A percentile compares a stretch with the other conserved stretches of the same genome.
Conservation (phyloP, 345 rosid genomes). For the Noccaea bulbosa region DNA sequence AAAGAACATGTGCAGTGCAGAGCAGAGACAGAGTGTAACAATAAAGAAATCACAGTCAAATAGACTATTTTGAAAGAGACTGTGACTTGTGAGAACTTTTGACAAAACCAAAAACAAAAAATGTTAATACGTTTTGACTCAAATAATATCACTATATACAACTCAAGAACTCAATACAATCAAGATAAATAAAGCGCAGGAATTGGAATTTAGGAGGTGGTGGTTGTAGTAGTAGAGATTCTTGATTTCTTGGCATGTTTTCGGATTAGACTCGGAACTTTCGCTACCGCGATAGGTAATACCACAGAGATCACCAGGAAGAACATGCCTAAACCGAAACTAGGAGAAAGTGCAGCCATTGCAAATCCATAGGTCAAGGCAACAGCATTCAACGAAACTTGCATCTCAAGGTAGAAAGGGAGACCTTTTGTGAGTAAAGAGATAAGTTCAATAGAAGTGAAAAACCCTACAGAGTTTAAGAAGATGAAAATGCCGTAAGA, state of each 20-base stretch:
- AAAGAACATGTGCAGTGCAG: slow-evolving; percentile 48
- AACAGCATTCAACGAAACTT: slow-evolving; percentile 38
- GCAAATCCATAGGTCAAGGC: slow-evolving; percentile 44
- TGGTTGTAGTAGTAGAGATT: slow-evolving; percentile 28
- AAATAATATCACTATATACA: background rate
- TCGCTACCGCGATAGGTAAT: slow-evolving; percentile 25
- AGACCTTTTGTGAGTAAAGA: slow-evolving; percentile 34
- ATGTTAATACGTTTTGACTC: background rate
- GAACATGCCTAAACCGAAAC: slow-evolving; percentile 28
- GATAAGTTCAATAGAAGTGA: slow-evolving; percentile 35
- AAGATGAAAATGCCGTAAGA: slow-evolving; percentile 40
- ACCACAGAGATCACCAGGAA: slow-evolving; percentile 20
- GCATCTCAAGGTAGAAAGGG: slow-evolving; percentile 41
- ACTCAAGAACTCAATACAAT: slow-evolving; percentile 18
- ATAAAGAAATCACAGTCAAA: slow-evolving; percentile 33
- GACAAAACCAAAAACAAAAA: background rate
- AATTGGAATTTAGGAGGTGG: slow-evolving; percentile 10
- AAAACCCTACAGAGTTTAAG: slow-evolving; percentile 32
- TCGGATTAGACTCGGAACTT: slow-evolving; percentile 22
- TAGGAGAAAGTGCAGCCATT: slow-evolving; percentile 41
- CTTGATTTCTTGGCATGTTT: slow-evolving; percentile 25
- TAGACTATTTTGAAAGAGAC: slow-evolving; percentile 28
- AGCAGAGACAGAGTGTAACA: slow-evolving; percentile 39
- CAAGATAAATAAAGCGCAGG: background rate
- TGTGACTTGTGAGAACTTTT: slow-evolving; percentile 27